Evolutionary conservation across 768 basidiomycete genomes (phyloP).

Genomic region (Suillus subalutaceus): DNA sequence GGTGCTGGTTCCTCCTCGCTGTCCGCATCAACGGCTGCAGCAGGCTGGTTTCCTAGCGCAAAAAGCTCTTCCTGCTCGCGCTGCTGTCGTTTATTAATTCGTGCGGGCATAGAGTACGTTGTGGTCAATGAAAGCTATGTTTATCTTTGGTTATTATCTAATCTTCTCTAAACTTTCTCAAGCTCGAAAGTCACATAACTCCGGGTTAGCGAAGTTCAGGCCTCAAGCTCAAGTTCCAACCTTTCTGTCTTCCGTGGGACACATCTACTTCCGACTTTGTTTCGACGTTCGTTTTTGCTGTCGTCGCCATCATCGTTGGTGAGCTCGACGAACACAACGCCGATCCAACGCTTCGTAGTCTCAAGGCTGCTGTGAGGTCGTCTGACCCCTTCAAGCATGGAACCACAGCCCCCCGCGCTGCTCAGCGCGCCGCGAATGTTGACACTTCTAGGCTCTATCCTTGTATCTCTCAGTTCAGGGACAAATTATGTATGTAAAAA

Average conservation of each 20-base stretch:
- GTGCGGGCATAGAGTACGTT: conserved; percentile 56
- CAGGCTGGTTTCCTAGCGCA: conserved; percentile 43
- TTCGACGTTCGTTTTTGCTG: neutral
- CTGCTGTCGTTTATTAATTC: conserved; percentile 85
- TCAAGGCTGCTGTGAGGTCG: neutral
- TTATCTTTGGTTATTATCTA: conserved; percentile 3
- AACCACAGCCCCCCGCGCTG: conserved; percentile 31
- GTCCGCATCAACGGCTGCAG: conserved; percentile 17
- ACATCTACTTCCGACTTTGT: neutral
- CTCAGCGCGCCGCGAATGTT: conserved; percentile 45
- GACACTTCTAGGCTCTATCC: conserved; percentile 56
- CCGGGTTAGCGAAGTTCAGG: no score
- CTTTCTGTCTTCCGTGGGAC: neutral
- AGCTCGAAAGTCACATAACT: no score
- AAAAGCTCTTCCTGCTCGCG: conserved; percentile 82
- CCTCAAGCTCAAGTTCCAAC: neutral
- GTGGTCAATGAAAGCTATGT: neutral
- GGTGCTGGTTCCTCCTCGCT: conserved; percentile 39
- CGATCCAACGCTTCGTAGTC: neutral
- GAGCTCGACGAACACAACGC: neutral
- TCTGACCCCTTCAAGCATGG: conserved; percentile 12
- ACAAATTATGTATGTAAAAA: conserved; percentile 69
- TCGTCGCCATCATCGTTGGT: neutral
- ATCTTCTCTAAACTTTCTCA: neutral
- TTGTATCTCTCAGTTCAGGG: conserved; percentile 65